A percentile compares a stretch with the other conserved stretches of the same genome.
phyloP scores from a whole-genome alignment of 805 yeast species.

The Ogataea trehalophila region DNA sequence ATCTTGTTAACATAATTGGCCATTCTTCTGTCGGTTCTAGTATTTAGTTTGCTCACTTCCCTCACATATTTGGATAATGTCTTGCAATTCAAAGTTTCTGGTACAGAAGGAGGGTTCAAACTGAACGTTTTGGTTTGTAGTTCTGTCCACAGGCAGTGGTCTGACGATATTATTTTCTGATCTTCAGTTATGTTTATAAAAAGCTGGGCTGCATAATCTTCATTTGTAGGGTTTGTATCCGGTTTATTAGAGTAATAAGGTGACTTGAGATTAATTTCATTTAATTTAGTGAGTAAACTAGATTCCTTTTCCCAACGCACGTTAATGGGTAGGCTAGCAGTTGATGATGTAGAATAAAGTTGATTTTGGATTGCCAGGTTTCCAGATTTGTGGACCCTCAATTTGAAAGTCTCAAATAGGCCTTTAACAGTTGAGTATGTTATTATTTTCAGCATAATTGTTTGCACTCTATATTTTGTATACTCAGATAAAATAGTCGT shows the following conservation, averaged over 20 bases:
- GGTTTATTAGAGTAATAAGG: background rate
- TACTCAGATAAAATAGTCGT: too few species aligned
- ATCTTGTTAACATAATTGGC: constrained; percentile 6
- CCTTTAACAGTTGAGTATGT: too few species aligned
- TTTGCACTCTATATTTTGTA: too few species aligned
- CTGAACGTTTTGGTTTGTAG: background rate
- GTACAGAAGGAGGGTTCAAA: constrained; percentile 5
- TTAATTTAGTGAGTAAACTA: background rate
- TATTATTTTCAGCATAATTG: too few species aligned
- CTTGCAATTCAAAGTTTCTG: constrained; percentile 5
- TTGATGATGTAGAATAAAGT: too few species aligned
- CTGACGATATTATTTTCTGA: background rate
- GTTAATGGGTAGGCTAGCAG: too few species aligned
- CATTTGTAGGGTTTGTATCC: background rate
- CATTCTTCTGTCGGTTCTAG: constrained; percentile 6
- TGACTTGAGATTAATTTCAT: constrained; percentile 1
- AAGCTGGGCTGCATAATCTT: background rate
- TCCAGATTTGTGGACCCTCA: too few species aligned
- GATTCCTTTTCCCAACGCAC: background rate
- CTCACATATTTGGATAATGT: constrained; percentile 8
- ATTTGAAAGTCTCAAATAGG: too few species aligned
- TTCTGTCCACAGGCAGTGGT: constrained; percentile 3
- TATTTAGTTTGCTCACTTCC: constrained; percentile 5
- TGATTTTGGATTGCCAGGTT: too few species aligned
- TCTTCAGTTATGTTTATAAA: background rate